Evolutionary conservation across 2,329 filamentous ascomycete genomes (phyloP), one percentile per base, ranked within the genome.

Genomic region (Fusarium sp.): DNA sequence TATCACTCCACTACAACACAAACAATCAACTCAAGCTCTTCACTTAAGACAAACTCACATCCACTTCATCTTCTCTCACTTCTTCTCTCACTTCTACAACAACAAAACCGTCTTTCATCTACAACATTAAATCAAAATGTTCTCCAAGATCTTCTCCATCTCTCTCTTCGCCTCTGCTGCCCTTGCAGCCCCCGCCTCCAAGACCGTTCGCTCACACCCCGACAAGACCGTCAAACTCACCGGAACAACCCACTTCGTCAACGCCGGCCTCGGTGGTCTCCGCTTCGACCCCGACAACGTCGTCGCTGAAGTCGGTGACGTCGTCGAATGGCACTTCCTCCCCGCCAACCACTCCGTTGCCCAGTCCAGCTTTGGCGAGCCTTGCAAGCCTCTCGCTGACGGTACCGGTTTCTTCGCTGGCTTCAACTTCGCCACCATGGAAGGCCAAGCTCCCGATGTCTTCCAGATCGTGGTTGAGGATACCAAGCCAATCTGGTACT

Each of bases 281-380:
- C 75, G 74, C 51, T 89, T 88, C 77, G 80, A 82, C 51, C 87
- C 87, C 2, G 79, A 83, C 65, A 83, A 81, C 67, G 78, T 87
- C 42, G 81, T 81, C 4, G 87, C 86, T 20, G 76, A 79, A 13
- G 61, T 82, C 10, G 86, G 86, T 62, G 84, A 87, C 64, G 68
- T 84, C 6, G 75, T 89, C 61, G 85, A 88, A 78, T 89, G 84
- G 80, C 83, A 85, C 73, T 88, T 85, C 80, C 83, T 82, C 67
- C 82, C 86, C 11, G 74, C 70, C 61, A 86, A 84, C 78, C 86
- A 88, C 81, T 82, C 82, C 20, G 79, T 88, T 44, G 80, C 72
- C 3, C 78, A 83, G 74, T 82, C 81, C 40, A 79, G 74, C 74
- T 84, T 84, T 65, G 79, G 66, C 55, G 69, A 78, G 46, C 83